Conservation (phyloP, 768 basidiomycete species). For the Chlorophyllum brunneum region DNA sequence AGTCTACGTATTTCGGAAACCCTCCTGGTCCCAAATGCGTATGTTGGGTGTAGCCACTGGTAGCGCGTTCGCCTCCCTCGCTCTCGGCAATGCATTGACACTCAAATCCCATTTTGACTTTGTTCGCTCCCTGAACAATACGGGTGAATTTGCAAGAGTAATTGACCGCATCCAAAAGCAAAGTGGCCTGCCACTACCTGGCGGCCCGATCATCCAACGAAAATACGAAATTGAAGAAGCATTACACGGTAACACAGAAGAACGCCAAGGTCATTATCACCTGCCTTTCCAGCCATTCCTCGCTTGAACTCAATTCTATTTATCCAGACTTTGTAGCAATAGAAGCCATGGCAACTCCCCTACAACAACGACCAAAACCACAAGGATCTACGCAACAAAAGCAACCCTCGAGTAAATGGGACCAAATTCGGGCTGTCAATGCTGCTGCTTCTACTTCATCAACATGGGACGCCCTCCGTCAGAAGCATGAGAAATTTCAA, state of each 20-base stretch:
- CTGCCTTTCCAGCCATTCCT: neutral
- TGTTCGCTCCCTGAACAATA: constrained; percentile 34
- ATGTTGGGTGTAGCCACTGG: constrained; percentile 12
- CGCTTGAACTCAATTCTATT: neutral
- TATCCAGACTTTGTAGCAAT: neutral
- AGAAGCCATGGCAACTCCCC: neutral
- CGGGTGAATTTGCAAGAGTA: constrained; percentile 35
- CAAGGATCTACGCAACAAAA: neutral
- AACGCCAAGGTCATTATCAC: constrained; percentile 5
- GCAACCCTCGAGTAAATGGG: constrained; percentile 47
- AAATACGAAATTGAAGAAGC: constrained; percentile 16
- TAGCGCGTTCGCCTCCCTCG: constrained; percentile 24
- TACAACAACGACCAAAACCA: neutral
- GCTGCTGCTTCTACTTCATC: constrained; percentile 39
- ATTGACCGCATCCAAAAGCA: constrained; percentile 41
- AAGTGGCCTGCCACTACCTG: constrained; percentile 28
- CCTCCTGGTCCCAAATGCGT: constrained; percentile 8
- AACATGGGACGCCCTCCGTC: constrained; percentile 67
- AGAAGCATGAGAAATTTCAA: constrained; percentile 17
- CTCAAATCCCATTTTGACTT: constrained; percentile 32
- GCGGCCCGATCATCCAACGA: constrained; percentile 27
- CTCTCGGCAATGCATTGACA: constrained; percentile 25
- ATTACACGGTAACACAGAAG: constrained; percentile 13
- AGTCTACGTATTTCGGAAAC: constrained; percentile 8
- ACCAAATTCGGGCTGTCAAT: constrained; percentile 59